Evolutionary conservation across 192 early-diverging fungal genomes (phyloP).

Genomic region (Linnemannia elongata): DNA sequence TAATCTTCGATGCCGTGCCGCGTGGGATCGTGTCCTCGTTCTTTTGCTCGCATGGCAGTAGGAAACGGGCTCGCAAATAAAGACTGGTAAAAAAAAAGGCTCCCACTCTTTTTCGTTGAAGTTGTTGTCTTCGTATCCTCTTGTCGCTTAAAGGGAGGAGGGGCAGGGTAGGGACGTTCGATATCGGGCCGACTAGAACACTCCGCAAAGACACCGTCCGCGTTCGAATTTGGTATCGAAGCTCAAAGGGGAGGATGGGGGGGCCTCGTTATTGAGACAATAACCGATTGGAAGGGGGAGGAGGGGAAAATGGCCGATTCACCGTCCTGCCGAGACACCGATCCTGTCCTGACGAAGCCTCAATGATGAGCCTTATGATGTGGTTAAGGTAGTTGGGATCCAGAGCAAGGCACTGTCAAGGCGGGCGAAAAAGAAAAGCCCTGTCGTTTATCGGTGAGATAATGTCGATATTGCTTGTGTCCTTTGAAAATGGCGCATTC

Average conservation of each 20-base stretch:
- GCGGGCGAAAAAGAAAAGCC: background rate
- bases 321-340: conserved; percentile 15
- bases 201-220: background rate
- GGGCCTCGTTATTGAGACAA: too few species aligned
- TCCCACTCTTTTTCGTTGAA: background rate
- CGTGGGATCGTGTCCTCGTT: background rate
- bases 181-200: background rate
- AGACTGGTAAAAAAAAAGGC: background rate
- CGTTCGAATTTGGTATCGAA: conserved; percentile 3
- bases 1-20: background rate
- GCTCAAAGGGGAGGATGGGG: background rate
- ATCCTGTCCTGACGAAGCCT: conserved; percentile 17
- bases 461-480: background rate
- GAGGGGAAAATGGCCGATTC: conserved; percentile 24
- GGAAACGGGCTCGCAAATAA: background rate
- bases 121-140: background rate
- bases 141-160: background rate
- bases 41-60: background rate
- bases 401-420: background rate
- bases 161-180: background rate
- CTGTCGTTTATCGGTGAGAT: background rate
- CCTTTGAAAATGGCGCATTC: background rate
- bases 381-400: background rate
- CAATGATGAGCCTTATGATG: background rate
- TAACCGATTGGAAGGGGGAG: conserved; percentile 5